A percentile compares a stretch with the other conserved stretches of the same genome.
These are phyloP conservation scores for Aspergillus pseudotamarii DNA, from an alignment of 2,329 filamentous ascomycete genomes.

Conservation along the genomic window DNA sequence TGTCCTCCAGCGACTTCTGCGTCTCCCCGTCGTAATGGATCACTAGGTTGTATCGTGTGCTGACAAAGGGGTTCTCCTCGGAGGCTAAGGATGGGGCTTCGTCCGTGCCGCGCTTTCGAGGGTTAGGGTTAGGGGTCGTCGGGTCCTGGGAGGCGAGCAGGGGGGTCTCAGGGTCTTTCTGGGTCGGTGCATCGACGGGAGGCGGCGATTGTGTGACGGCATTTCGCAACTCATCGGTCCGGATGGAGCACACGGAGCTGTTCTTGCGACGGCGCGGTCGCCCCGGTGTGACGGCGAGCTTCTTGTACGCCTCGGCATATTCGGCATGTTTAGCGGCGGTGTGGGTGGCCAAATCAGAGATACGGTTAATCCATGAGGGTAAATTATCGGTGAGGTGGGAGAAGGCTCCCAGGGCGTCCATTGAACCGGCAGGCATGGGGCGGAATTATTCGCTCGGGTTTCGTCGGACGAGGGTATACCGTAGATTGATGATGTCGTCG, in stretches of 20 bases:
- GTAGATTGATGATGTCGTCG: background rate
- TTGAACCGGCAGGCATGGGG: slow-evolving; percentile 22
- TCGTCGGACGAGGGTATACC: background rate
- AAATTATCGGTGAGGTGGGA: slow-evolving; percentile 47
- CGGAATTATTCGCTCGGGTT: background rate
- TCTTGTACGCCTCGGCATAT: slow-evolving; percentile 47
- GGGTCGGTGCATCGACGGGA: slow-evolving; percentile 7
- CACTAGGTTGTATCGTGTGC: slow-evolving; percentile 74
- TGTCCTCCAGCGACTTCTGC: slow-evolving; percentile 77
- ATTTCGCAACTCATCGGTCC: slow-evolving; percentile 28
- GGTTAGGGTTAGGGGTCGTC: slow-evolving; percentile 29
- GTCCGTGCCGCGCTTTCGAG: slow-evolving; percentile 40
- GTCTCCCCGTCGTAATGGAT: slow-evolving; percentile 93
- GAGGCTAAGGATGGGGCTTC: slow-evolving; percentile 37
- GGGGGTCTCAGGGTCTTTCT: slow-evolving; percentile 1
- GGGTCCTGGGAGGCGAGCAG: slow-evolving; percentile 16
- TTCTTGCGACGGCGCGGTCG: slow-evolving; percentile 42
- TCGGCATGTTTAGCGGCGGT: slow-evolving; percentile 45
- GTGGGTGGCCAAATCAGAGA: slow-evolving; percentile 47
- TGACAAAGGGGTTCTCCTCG: slow-evolving; percentile 56
- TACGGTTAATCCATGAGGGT: slow-evolving; percentile 47
- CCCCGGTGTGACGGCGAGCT: slow-evolving; percentile 31
- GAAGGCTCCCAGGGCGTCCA: slow-evolving; percentile 51
- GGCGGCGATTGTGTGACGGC: background rate
- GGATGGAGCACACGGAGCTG: slow-evolving; percentile 48